A percentile compares a stretch with the other conserved stretches of the same genome.
Evolutionary conservation across 495 filamentous ascomycete species (phyloP).

Genomic region (Cercophora samala): DNA sequence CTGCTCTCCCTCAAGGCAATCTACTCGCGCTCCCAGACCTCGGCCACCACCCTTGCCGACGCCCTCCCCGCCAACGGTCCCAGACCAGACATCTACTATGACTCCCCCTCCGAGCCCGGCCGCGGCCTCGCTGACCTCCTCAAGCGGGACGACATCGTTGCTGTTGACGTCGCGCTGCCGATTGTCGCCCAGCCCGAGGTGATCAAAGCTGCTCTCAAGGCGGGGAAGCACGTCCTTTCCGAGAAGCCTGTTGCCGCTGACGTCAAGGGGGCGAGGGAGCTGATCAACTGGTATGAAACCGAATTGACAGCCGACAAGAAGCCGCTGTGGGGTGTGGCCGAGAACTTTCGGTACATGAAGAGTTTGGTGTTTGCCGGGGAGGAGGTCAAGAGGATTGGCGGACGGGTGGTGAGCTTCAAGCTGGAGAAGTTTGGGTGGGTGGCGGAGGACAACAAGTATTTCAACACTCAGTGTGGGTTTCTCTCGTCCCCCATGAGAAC

Average conservation of each 20-base stretch:
- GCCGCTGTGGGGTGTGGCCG: conserved; percentile 65
- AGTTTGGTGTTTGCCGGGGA: conserved; percentile 53
- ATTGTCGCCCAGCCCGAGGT: conserved; percentile 57
- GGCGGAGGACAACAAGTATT: conserved; percentile 43
- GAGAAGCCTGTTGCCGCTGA: conserved; percentile 79
- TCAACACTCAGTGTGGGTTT: conserved; percentile 56
- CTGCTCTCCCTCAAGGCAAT: conserved; percentile 54
- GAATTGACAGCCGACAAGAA: conserved; percentile 28
- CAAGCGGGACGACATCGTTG: conserved; percentile 59
- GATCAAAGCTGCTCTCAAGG: conserved; percentile 55
- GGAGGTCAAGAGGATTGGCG: conserved; percentile 59
- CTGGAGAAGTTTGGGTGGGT: conserved; percentile 55
- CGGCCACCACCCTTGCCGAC: conserved; percentile 33
- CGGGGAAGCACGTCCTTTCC: conserved; percentile 73
- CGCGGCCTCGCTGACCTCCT: conserved; percentile 59
- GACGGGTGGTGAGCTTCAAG: conserved; percentile 62
- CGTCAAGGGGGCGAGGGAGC: conserved; percentile 52
- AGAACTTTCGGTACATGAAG: conserved; percentile 69
- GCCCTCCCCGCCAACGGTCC: conserved; percentile 22
- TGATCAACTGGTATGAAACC: conserved; percentile 59
- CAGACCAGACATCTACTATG: conserved; percentile 49
- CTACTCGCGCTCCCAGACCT: conserved; percentile 58
- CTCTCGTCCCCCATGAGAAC: neutral
- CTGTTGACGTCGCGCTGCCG: conserved; percentile 67
- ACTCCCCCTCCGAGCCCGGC: conserved; percentile 51